A percentile compares a stretch with the other conserved stretches of the same genome.
phyloP scores from a whole-genome alignment of 192 early-diverging fungal species.

The Ambispora gerdemannii region DNA sequence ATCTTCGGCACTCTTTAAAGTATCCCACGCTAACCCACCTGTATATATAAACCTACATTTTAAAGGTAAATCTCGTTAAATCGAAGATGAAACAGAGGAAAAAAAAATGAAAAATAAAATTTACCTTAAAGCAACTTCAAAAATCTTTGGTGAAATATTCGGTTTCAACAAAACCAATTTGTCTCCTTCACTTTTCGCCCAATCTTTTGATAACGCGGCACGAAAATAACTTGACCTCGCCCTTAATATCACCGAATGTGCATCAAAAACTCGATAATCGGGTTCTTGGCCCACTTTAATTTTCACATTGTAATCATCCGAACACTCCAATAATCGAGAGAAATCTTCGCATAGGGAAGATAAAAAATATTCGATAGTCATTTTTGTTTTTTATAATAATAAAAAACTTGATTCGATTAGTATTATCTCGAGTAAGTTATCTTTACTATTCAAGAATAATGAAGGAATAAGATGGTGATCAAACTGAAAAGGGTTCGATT shows the following conservation, averaged over 20 bases:
- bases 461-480: no score
- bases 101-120: background rate
- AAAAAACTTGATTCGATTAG: no score
- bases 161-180: background rate
- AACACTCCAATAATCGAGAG: background rate
- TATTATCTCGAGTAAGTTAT: no score
- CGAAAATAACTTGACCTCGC: conserved; percentile 2
- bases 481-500: no score
- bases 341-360: background rate
- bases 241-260: background rate
- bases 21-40: background rate
- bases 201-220: background rate
- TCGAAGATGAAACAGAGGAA: background rate
- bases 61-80: background rate
- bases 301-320: conserved; percentile 3
- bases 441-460: no score
- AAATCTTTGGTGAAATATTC: conserved; percentile 1
- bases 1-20: no score
- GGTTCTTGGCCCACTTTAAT: conserved; percentile 3
- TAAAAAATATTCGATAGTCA: background rate
- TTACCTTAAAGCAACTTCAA: background rate
- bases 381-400: no score
- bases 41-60: conserved; percentile 3
- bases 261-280: background rate
- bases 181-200: background rate